Evolutionary conservation across 305 asterid genomes (phyloP).

Genomic region (Fraxinus ornus): DNA sequence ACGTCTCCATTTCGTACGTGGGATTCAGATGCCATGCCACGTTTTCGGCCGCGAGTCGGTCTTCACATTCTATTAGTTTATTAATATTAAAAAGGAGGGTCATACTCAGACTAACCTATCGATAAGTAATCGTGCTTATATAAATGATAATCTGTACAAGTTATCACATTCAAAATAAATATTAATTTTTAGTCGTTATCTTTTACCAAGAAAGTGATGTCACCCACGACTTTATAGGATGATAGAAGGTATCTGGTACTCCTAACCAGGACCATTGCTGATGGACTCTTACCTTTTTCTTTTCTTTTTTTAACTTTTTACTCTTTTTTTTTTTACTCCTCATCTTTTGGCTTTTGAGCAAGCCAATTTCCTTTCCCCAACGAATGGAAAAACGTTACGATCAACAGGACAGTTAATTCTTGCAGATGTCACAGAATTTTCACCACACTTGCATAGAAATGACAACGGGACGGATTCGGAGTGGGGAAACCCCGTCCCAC

Average conservation of each 20-base stretch:
- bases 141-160: accelerated
- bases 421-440: neutral
- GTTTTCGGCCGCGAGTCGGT: neutral
- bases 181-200: neutral
- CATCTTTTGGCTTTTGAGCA: neutral
- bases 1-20: neutral
- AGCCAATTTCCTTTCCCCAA: neutral
- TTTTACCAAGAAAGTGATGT: neutral
- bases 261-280: neutral
- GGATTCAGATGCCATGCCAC: neutral
- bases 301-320: too few species aligned
- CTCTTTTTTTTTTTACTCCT: too few species aligned
- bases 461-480: too few species aligned
- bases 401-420: neutral
- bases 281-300: neutral
- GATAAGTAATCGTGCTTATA: accelerated
- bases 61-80: neutral
- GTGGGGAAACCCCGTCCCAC: too few species aligned
- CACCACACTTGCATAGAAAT: neutral
- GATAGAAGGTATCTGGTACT: neutral
- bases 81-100: neutral
- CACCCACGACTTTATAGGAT: neutral
- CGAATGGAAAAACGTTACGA: neutral
- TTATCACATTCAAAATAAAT: neutral
- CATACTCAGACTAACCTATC: neutral